Base-by-base conservation (phyloP, 257 asterid genomes). In the Jacaranda copaia region DNA sequence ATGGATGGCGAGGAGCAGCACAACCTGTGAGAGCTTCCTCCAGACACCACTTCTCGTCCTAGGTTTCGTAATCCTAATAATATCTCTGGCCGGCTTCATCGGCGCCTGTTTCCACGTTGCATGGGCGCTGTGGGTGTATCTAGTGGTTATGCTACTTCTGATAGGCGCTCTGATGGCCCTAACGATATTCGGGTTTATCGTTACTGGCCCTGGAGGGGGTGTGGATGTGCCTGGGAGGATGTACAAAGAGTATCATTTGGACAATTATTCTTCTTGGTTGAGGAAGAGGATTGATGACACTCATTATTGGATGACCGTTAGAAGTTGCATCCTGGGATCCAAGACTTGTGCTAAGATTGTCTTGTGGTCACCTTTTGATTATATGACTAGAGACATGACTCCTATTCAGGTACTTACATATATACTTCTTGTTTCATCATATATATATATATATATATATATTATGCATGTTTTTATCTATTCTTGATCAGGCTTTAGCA, bases 51-150 rank as follows among this genome's bases (percentile, higher is more conserved):
- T 96, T 1, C 49, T 96, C 4, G 83, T 89, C 10, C 75, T 93
- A 0, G 99, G 99, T 0, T 96, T 96, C 79, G 58, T 96, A 0
- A 87, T 93, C 51, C 86, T 96, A 6, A 82, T 93, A 14, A 56
- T 96, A 8, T 96, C 99, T 0, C 86, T 96, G 0, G 96, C 98
- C 0, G 99, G 99, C 0, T 96, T 96, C 83, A 91, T 96, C 1
- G 99, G 98, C 1, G 97, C 99, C 0, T 96, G 98, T 63, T 93
- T 96, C 68, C 88, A 92, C 82, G 92, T 96, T 9, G 96, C 97
- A 19, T 96, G 99, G 93, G 99, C 93, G 0, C 90, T 96, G 5
- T 93, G 96, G 94, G 84, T 96, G 10, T 96, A 96, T 76, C 57
- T 96, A 5, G 81, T 89, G 6, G 81, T 91, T 80, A 93, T 96